Percentiles rank a stretch among this genome's conserved stretches.
phyloP scores from a whole-genome alignment of 1,139 yeast species.

The Candida tunisiensis region DNA sequence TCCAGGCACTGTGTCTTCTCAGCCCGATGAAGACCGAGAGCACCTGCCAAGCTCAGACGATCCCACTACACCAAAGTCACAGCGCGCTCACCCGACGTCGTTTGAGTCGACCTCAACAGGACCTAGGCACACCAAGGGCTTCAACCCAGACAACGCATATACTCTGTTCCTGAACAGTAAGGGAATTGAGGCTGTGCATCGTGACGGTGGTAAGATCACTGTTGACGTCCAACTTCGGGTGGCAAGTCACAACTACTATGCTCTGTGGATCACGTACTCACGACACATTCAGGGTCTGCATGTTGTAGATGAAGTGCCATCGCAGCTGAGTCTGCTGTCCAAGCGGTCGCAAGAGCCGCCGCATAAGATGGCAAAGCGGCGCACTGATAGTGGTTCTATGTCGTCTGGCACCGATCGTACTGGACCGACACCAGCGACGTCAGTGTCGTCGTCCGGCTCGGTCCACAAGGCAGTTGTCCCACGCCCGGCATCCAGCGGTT shows the following conservation, averaged over 20 bases:
- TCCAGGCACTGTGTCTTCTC: constrained; percentile 3
- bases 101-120: too few species aligned
- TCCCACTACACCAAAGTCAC: constrained; percentile 33
- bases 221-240: constrained; percentile 76
- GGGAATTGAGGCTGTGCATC: constrained; percentile 52
- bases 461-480: too few species aligned
- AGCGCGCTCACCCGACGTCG: too few species aligned
- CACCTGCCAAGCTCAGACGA: constrained; percentile 3
- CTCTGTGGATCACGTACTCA: constrained; percentile 83
- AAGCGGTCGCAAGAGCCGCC: too few species aligned
- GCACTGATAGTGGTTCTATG: too few species aligned
- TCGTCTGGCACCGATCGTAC: too few species aligned
- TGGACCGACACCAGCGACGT: too few species aligned
- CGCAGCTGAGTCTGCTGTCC: constrained; percentile 36
- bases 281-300: constrained; percentile 14
- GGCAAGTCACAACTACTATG: constrained; percentile 37
- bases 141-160: too few species aligned
- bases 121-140: too few species aligned
- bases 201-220: constrained; percentile 46
- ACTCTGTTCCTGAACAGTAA: not conserved
- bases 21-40: constrained; percentile 2
- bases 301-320: constrained; percentile 26
- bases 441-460: too few species aligned
- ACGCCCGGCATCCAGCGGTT: too few species aligned
- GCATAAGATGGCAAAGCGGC: too few species aligned